Base-by-base conservation (phyloP, 1,284 basidiomycete species). In the Abortiporus biennis region DNA sequence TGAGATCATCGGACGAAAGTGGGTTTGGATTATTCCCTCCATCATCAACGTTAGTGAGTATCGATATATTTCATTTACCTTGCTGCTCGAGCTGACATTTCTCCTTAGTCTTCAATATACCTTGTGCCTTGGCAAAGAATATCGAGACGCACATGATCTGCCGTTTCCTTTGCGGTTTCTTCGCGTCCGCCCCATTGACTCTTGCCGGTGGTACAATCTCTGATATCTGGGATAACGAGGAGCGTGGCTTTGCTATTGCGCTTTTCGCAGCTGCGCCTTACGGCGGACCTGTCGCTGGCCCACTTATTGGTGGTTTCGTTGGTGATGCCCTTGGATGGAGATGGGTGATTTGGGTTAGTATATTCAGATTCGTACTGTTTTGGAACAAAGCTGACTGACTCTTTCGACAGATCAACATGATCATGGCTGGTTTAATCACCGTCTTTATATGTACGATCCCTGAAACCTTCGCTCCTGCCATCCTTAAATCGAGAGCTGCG, bases 131-230 rank as follows among this genome's bases (percentile, higher is more conserved):
- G 6, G 81, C 80, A 0, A 65, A 65, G 12, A 82, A 85, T 53
- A 77, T 85, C 25, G 62, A 72, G 42, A 82, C 80, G 0, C 63
- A 87, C 2, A 64, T 86, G 9, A 59, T 80, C 34, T 78, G 73
- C 0, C 74, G 85, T 4, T 85, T 86, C 58, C 56, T 89, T 6
- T 67, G 67, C 23, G 84, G 84, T 2, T 73, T 85, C 54, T 86
- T 84, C 51, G 84, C 76, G 3, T 71, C 74, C 1, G 77, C 77
- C 0, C 82, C 82, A 0, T 49, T 86, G n/a, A 79, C 78, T 0
- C 78, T 76, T 42, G 71, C 70, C 17, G 81, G 80, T 22, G 81
- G 75, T 36, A 62, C 81, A 2, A 77, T 86, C 30, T 77, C 80
- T 2, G 83, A 85, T 55, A 71, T 86, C 8, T 83, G 78, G 78